Conservation (phyloP, 768 basidiomycete species). For the Boletellus ananas region DNA sequence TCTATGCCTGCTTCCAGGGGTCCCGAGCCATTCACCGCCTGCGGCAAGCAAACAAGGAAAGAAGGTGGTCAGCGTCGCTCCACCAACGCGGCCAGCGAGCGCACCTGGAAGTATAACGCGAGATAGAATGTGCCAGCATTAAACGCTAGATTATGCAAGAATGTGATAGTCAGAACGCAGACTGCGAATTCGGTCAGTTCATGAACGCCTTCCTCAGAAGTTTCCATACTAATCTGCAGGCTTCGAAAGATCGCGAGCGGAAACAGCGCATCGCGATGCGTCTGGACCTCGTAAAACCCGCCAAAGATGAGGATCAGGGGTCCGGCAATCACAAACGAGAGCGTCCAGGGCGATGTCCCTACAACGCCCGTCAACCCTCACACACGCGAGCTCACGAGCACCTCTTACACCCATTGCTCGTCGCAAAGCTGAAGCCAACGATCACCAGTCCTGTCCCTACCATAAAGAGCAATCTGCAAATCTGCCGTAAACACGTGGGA, state of each 20-base stretch:
- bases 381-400: not conserved
- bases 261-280: constrained; percentile 68
- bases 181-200: constrained; percentile 38
- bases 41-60: constrained; percentile 1
- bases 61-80: not conserved
- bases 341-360: constrained; percentile 66
- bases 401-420: constrained; percentile 61
- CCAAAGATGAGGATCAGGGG: constrained; percentile 51
- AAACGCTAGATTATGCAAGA: constrained; percentile 81
- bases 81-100: constrained; percentile 11
- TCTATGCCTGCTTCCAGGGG: constrained; percentile 70
- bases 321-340: constrained; percentile 57
- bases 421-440: constrained; percentile 77
- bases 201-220: constrained; percentile 5
- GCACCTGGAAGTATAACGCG: constrained; percentile 77
- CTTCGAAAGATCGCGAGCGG: constrained; percentile 60
- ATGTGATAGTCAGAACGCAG: constrained; percentile 61
- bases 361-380: constrained; percentile 15
- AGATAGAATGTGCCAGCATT: constrained; percentile 86
- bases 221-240: constrained; percentile 52
- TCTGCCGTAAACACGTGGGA: constrained; percentile 19
- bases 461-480: constrained; percentile 66
- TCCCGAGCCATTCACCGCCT: constrained; percentile 70
- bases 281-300: constrained; percentile 64
- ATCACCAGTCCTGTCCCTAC: constrained; percentile 68